phyloP scores from a whole-genome alignment of 2,329 filamentous ascomycete genomes.

The Scopulariopsis brevicaulis region DNA sequence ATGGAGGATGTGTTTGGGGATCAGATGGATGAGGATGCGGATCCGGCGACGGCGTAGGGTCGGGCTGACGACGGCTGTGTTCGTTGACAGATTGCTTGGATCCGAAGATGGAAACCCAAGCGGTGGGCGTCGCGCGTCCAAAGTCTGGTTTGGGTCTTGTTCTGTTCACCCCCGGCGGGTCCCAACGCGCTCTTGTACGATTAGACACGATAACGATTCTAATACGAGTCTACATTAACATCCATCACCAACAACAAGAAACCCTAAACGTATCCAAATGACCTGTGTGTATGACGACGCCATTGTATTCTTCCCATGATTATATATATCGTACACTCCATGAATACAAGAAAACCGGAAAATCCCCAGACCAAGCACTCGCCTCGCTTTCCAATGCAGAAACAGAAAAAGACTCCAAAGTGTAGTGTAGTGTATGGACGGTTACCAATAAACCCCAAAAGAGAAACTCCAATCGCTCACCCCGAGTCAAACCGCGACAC shows the following conservation, averaged over 20 bases:
- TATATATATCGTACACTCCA: neutral
- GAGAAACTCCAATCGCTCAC: neutral
- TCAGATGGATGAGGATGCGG: slow-evolving; percentile 46
- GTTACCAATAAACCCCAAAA: neutral
- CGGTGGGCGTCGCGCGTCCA: no score
- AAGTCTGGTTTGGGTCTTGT: neutral
- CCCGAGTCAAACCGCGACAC: neutral
- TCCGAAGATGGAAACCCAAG: neutral
- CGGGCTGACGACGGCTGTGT: neutral
- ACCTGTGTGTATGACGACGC: neutral
- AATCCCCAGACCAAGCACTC: neutral
- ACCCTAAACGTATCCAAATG: neutral
- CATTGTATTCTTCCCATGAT: neutral
- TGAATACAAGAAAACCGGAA: neutral
- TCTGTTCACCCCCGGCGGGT: neutral
- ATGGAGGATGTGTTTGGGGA: slow-evolving; percentile 44
- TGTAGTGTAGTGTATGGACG: neutral
- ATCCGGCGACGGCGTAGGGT: slow-evolving; percentile 9
- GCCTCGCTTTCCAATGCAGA: slow-evolving; percentile 4
- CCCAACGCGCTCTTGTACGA: neutral
- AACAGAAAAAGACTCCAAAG: neutral
- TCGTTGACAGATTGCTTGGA: neutral
- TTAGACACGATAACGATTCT: neutral
- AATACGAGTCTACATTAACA: neutral
- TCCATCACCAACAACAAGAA: neutral